Conservation (phyloP, 208 protist genomes). For the Acanthamoeba quina region DNA sequence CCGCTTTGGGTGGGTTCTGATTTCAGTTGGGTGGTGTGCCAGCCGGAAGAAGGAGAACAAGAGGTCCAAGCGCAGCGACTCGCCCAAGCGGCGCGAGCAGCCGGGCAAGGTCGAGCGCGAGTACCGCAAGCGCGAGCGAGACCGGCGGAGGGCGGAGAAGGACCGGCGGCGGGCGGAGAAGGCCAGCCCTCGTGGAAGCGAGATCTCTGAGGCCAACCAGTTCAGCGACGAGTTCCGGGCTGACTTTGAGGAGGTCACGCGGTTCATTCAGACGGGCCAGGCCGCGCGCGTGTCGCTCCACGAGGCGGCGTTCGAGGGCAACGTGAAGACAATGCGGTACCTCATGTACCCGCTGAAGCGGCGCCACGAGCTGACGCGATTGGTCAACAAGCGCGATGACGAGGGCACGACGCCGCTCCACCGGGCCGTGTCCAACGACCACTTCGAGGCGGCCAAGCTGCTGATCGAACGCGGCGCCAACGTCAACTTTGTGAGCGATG, state of each 20-base stretch:
- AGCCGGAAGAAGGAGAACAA: constrained; percentile 45
- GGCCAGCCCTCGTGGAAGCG: background rate
- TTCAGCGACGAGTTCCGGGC: background rate
- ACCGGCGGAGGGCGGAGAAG: background rate
- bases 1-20: background rate
- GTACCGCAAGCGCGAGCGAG: background rate
- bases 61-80: constrained; percentile 35
- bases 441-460: constrained; percentile 61
- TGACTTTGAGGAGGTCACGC: constrained; percentile 49
- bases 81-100: background rate
- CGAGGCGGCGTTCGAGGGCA: constrained; percentile 63
- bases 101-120: background rate
- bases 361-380: background rate
- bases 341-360: constrained; percentile 43
- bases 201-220: background rate
- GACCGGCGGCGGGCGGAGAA: constrained; percentile 3
- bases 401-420: constrained; percentile 56
- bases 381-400: constrained; percentile 22
- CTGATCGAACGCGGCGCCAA: constrained; percentile 50
- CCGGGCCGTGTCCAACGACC: constrained; percentile 52
- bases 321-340: constrained; percentile 37
- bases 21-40: background rate
- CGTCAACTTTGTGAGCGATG: constrained; percentile 35
- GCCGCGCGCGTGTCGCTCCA: background rate
- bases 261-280: background rate